Evolutionary conservation across 257 asterid genomes (phyloP).

Genomic region (Solanum ahanhuiri): DNA sequence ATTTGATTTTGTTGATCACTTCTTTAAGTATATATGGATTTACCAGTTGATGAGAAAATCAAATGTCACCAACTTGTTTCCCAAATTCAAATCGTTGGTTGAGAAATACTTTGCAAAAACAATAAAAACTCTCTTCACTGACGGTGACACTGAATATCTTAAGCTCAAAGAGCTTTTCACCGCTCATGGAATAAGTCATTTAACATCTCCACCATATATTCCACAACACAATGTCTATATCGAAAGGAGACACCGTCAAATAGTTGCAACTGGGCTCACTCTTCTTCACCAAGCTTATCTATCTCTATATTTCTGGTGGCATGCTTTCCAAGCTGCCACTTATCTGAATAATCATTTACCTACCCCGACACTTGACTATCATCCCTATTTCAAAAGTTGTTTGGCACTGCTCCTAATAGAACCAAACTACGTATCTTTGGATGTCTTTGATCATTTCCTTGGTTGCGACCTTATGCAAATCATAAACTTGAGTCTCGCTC

Average conservation of each 20-base stretch:
- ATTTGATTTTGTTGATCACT: background rate
- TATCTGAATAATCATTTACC: slow-evolving; percentile 6
- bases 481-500: background rate
- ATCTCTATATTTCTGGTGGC: background rate
- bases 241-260: background rate
- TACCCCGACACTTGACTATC: background rate
- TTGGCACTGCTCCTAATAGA: background rate
- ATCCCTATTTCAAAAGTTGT: background rate
- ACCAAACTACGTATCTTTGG: background rate
- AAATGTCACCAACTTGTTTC: background rate
- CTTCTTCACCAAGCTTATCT: background rate
- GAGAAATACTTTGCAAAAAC: background rate
- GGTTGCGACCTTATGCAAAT: background rate
- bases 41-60: background rate
- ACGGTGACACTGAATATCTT: background rate
- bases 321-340: background rate
- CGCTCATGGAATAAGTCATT: background rate
- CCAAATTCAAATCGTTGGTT: background rate
- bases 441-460: background rate
- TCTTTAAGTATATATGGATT: background rate
- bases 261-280: background rate
- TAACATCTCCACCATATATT: background rate
- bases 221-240: background rate
- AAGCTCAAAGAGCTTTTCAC: background rate
- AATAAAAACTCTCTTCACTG: too few species aligned